Percentiles rank a stretch among this genome's conserved stretches.
phyloP scores from a whole-genome alignment of 768 basidiomycete species.

The Amanita brunnescens region DNA sequence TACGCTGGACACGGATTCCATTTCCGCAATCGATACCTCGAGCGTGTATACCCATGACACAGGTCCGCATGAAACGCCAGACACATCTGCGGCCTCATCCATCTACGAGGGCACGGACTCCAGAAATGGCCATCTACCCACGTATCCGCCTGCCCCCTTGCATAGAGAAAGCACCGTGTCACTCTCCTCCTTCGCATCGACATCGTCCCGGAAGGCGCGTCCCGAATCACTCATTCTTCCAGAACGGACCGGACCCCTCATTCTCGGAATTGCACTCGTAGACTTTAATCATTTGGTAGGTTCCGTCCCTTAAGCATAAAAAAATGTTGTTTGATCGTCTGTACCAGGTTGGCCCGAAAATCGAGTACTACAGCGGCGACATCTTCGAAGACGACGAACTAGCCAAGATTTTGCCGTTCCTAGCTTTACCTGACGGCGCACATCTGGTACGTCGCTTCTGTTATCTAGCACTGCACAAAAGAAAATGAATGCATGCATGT shows the following conservation, averaged over 20 bases:
- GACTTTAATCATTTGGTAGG: slow-evolving; percentile 91
- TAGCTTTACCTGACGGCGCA: slow-evolving; percentile 95
- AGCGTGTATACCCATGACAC: slow-evolving; percentile 39
- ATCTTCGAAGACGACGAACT: slow-evolving; percentile 84
- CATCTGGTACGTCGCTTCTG: slow-evolving; percentile 58
- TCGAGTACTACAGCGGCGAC: slow-evolving; percentile 75
- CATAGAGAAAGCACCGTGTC: slow-evolving; percentile 43
- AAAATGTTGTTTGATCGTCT: slow-evolving; percentile 7
- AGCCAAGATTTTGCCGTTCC: slow-evolving; percentile 79
- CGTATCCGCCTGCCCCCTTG: slow-evolving; percentile 52
- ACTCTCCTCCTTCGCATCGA: slow-evolving; percentile 55
- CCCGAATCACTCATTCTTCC: slow-evolving; percentile 73
- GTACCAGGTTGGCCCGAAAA: slow-evolving; percentile 80
- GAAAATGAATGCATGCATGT: slow-evolving; percentile 10
- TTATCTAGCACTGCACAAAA: slow-evolving; percentile 1
- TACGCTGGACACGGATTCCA: slow-evolving; percentile 45
- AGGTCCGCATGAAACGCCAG: slow-evolving; percentile 36
- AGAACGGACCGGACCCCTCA: slow-evolving; percentile 47
- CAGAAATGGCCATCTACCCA: slow-evolving; percentile 26
- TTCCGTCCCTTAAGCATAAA: neutral
- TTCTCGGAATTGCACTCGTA: slow-evolving; percentile 85
- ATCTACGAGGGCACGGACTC: slow-evolving; percentile 29
- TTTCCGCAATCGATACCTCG: slow-evolving; percentile 44
- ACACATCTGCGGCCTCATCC: slow-evolving; percentile 44
- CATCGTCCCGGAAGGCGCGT: slow-evolving; percentile 59